These are phyloP conservation scores for Xylariaceae sp. DNA, from an alignment of 2,329 filamentous ascomycete genomes.

Conservation along the genomic window DNA sequence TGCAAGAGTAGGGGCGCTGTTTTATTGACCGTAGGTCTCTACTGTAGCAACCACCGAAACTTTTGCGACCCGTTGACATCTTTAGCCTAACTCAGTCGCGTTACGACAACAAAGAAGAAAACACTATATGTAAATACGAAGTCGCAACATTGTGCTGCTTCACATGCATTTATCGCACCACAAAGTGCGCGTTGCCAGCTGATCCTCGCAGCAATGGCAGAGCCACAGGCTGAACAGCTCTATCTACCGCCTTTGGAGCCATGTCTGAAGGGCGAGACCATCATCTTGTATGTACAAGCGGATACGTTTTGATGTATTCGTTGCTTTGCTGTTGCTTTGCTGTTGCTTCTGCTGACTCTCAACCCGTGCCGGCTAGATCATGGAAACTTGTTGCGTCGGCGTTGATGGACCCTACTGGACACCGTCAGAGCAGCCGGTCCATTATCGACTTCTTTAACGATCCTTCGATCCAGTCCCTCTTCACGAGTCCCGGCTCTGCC, in stretches of 20 bases:
- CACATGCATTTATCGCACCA: slow-evolving; percentile 31
- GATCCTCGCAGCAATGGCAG: slow-evolving; percentile 59
- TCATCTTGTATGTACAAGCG: slow-evolving; percentile 62
- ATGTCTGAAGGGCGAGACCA: slow-evolving; percentile 73
- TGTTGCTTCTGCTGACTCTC: slow-evolving; percentile 19
- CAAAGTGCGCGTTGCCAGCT: slow-evolving; percentile 35
- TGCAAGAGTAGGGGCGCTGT: background rate
- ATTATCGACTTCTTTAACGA: slow-evolving; percentile 68
- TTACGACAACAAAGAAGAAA: slow-evolving; percentile 15
- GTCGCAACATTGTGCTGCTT: slow-evolving; percentile 17
- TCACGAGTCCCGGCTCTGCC: slow-evolving; percentile 62
- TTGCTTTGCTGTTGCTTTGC: background rate
- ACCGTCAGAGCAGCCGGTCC: slow-evolving; percentile 47
- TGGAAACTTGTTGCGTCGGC: slow-evolving; percentile 57
- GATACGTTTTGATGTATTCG: background rate
- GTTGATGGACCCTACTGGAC: slow-evolving; percentile 50
- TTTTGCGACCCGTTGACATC: slow-evolving; percentile 19
- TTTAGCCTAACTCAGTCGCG: slow-evolving; percentile 11
- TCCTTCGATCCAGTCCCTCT: slow-evolving; percentile 58
- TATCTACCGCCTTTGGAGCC: slow-evolving; percentile 83
- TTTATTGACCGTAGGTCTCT: background rate
- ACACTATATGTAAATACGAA: slow-evolving; percentile 3
- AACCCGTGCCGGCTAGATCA: slow-evolving; percentile 40
- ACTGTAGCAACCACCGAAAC: slow-evolving; percentile 6
- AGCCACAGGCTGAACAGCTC: slow-evolving; percentile 58